Evolutionary conservation across 306 rosid genomes (phyloP).

Genomic region (Senna siamea): DNA sequence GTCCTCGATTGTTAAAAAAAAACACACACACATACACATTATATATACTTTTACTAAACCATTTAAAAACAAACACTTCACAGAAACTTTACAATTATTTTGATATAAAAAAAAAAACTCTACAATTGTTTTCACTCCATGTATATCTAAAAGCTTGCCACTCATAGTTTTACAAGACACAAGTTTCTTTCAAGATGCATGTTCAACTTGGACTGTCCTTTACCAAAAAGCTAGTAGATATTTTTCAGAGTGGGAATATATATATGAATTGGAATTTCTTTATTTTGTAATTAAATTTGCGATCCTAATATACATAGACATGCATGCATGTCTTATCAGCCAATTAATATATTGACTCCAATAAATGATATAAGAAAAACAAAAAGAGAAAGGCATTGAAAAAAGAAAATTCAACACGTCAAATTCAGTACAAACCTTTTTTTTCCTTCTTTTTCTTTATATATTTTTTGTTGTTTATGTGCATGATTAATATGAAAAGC

Average conservation of each 20-base stretch:
- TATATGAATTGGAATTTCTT: too few relatives aligned
- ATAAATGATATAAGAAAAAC: neutral
- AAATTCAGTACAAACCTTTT: constrained; percentile 34
- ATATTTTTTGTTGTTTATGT: constrained; percentile 22
- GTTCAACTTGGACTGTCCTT: neutral
- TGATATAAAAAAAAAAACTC: too few relatives aligned
- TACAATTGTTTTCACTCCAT: neutral
- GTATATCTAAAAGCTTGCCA: too few relatives aligned
- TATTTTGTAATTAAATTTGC: neutral
- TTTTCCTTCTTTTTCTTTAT: too few relatives aligned
- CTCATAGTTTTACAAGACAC: neutral
- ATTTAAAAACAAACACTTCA: too few relatives aligned
- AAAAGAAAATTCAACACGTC: constrained; percentile 34
- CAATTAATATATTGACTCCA: too few relatives aligned
- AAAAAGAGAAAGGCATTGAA: constrained; percentile 24
- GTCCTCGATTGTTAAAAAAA: too few relatives aligned
- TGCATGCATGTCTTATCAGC: too few relatives aligned
- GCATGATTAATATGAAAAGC: constrained; percentile 42
- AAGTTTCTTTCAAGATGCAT: neutral
- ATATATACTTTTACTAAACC: too few relatives aligned
- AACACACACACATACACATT: too few relatives aligned
- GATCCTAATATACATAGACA: too few relatives aligned
- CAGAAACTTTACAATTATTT: too few relatives aligned
- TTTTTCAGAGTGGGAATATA: neutral
- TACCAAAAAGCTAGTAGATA: neutral